Percentiles rank a stretch among this genome's conserved stretches.
These are phyloP conservation scores for Metroxylon sagu DNA, from an alignment of 176 grass and related monocot genomes.

Conservation along the genomic window DNA sequence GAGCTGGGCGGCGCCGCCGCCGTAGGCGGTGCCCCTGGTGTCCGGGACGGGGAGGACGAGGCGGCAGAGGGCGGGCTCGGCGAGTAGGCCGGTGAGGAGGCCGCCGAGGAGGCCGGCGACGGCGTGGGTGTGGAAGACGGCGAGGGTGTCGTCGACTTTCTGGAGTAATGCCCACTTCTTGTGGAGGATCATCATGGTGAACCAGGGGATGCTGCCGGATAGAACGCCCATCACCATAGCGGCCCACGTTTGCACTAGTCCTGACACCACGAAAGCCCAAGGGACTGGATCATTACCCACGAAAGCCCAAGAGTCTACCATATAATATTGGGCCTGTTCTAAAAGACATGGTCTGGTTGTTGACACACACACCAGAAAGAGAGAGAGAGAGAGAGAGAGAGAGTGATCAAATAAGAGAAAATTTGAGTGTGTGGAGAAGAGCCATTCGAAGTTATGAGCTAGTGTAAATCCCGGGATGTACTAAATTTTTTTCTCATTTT, in stretches of 20 bases:
- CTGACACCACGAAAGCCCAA: neutral
- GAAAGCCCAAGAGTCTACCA: no score
- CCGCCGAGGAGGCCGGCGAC: conserved; percentile 20
- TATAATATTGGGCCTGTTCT: no score
- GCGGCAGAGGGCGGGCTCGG: conserved; percentile 16
- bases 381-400: no score
- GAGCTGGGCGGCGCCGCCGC: conserved; percentile 22
- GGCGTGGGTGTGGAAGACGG: conserved; percentile 13
- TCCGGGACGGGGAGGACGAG: conserved; percentile 24
- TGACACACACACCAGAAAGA: no score
- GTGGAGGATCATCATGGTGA: conserved; percentile 19
- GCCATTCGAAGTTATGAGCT: no score
- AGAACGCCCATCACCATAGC: conserved; percentile 8
- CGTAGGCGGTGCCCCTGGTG: conserved; percentile 16
- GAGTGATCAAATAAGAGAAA: no score
- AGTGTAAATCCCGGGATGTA: no score
- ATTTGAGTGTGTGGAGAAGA: no score
- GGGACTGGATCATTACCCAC: no score
- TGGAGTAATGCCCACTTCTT: conserved; percentile 12
- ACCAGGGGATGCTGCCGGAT: conserved; percentile 15
- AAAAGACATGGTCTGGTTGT: no score
- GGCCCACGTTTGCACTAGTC: conserved; percentile 16
- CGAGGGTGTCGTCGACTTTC: conserved; percentile 24
- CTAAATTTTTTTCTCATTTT: no score
- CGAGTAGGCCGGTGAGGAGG: conserved; percentile 20